A percentile compares a stretch with the other conserved stretches of the same genome.
These are phyloP conservation scores for Botrytis pseudocinerea DNA, from an alignment of 2,329 filamentous ascomycete species.

Conservation along the genomic window DNA sequence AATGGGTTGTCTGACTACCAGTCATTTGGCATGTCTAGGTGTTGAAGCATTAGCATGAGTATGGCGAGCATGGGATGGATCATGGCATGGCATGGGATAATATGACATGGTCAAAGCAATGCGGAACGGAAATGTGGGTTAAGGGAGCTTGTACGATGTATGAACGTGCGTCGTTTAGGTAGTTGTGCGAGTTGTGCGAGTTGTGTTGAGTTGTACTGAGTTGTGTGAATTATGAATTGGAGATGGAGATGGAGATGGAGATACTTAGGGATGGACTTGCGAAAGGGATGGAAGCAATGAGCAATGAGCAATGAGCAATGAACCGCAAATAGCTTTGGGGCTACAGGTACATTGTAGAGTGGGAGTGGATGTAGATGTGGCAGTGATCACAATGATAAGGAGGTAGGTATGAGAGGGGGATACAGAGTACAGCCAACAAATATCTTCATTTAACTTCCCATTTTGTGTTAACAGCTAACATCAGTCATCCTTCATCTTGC, in stretches of 20 bases:
- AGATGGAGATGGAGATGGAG: not conserved
- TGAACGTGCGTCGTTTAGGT: not conserved
- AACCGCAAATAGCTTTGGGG: not conserved
- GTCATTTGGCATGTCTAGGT: conserved; percentile 2
- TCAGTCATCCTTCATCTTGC: not conserved
- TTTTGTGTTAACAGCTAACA: not conserved
- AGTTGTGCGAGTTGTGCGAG: not conserved
- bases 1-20: not conserved
- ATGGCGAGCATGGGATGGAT: conserved; percentile 7
- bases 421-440: not conserved
- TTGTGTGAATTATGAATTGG: not conserved
- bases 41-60: not conserved
- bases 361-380: not conserved
- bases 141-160: not conserved
- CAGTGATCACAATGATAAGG: not conserved
- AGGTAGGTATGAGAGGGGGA: not conserved
- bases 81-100: not conserved
- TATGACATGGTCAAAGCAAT: not conserved
- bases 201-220: not conserved
- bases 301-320: not conserved
- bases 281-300: not conserved
- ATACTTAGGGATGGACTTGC: not conserved
- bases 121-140: not conserved
- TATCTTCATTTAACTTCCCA: not conserved
- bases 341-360: not conserved